Conservation (phyloP, 2,329 filamentous ascomycete genomes). For the Sordariomycetes sp. region DNA sequence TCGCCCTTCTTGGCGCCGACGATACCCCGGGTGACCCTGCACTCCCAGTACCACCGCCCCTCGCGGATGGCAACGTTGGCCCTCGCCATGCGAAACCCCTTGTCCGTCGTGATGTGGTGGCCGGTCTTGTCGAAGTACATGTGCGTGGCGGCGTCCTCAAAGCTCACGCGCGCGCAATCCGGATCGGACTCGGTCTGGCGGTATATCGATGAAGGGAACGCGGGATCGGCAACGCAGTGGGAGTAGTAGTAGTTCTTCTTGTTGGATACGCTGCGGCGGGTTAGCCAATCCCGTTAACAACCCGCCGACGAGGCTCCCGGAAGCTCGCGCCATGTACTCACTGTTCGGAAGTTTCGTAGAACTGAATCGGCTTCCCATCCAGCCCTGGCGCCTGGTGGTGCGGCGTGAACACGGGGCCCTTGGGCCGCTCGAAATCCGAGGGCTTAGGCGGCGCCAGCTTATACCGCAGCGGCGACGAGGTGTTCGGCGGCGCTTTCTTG, state of each 20-base stretch:
- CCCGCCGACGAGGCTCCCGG: neutral
- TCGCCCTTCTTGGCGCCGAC: slow-evolving; percentile 30
- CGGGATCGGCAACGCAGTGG: slow-evolving; percentile 80
- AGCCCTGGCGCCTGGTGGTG: slow-evolving; percentile 41
- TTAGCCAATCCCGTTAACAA: neutral
- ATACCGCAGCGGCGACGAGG: slow-evolving; percentile 46
- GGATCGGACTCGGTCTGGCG: slow-evolving; percentile 80
- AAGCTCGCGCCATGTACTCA: slow-evolving; percentile 23
- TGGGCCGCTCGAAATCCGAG: slow-evolving; percentile 49
- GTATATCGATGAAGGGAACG: slow-evolving; percentile 79
- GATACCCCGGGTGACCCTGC: slow-evolving; percentile 74
- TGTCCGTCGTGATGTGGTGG: slow-evolving; percentile 74
- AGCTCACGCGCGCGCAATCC: slow-evolving; percentile 75
- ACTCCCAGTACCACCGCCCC: slow-evolving; percentile 90
- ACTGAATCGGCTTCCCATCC: slow-evolving; percentile 41
- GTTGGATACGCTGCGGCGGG: slow-evolving; percentile 41
- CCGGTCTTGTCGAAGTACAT: slow-evolving; percentile 73
- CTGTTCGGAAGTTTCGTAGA: slow-evolving; percentile 56
- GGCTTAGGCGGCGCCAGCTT: slow-evolving; percentile 53
- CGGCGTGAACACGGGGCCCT: slow-evolving; percentile 44
- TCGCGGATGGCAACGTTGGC: slow-evolving; percentile 86
- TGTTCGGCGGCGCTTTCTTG: slow-evolving; percentile 22
- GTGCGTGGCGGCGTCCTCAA: slow-evolving; percentile 80
- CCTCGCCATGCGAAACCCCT: slow-evolving; percentile 83
- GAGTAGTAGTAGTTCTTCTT: slow-evolving; percentile 77